A percentile compares a stretch with the other conserved stretches of the same genome.
Evolutionary conservation across 139 green algal genomes (phyloP).

Genomic region (Auxenochlorella protothecoides): DNA sequence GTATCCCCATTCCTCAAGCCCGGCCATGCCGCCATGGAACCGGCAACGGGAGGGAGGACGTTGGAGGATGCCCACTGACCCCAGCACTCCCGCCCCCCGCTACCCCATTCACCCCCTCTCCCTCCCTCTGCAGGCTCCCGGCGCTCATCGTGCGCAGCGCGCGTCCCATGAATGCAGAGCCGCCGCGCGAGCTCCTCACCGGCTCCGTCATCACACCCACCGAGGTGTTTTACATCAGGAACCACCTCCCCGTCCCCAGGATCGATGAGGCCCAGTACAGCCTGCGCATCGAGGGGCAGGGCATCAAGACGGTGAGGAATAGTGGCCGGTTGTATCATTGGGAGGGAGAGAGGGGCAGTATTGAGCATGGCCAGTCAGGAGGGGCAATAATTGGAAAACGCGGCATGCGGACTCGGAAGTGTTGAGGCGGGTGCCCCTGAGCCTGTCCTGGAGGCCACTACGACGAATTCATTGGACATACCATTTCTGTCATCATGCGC

Average conservation of each 20-base stretch:
- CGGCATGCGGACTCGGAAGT: no score
- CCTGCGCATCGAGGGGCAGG: slow-evolving; percentile 47
- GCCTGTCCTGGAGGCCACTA: no score
- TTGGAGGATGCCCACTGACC: no score
- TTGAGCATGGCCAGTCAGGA: neutral
- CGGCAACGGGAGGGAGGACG: no score
- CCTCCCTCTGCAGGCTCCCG: slow-evolving; percentile 31
- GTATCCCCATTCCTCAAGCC: no score
- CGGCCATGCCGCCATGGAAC: no score
- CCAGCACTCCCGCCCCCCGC: no score
- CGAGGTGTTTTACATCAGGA: slow-evolving; percentile 74
- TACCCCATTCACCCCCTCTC: no score
- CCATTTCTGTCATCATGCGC: neutral
- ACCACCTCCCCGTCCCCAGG: slow-evolving; percentile 75
- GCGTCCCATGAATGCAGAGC: slow-evolving; percentile 79
- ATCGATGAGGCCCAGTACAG: slow-evolving; percentile 31
- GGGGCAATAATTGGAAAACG: no score
- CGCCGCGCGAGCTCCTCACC: slow-evolving; percentile 47
- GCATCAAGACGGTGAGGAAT: slow-evolving; percentile 28
- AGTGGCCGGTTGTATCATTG: neutral
- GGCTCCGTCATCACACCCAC: slow-evolving; percentile 52
- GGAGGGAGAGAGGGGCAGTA: neutral
- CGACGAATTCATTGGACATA: no score
- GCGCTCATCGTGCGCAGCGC: slow-evolving; percentile 45
- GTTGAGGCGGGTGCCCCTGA: no score